These are phyloP conservation scores for Larix sibirica DNA, from an alignment of 83 land plant genomes.

Conservation along the genomic window DNA sequence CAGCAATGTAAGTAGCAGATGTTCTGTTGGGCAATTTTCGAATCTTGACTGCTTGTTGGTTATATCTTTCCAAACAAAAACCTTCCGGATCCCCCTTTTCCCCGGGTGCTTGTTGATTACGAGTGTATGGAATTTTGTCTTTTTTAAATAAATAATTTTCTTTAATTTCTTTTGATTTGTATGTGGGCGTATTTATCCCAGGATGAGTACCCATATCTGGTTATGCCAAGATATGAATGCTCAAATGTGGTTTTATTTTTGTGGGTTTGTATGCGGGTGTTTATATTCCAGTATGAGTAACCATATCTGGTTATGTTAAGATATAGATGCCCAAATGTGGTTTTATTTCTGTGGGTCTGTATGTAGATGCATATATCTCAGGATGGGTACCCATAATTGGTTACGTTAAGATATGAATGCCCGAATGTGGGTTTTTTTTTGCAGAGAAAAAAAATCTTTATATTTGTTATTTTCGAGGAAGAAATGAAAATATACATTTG, in stretches of 20 bases:
- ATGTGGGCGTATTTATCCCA: neutral
- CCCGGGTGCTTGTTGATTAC: neutral
- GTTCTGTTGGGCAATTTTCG: neutral
- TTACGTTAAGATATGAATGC: neutral
- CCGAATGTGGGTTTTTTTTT: neutral
- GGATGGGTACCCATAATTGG: neutral
- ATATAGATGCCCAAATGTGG: neutral
- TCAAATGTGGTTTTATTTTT: neutral
- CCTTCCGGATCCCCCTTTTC: too few relatives aligned
- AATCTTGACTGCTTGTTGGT: neutral
- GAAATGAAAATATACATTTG: too few relatives aligned
- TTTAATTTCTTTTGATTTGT: neutral
- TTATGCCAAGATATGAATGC: neutral
- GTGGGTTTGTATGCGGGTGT: neutral
- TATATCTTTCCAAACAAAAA: neutral
- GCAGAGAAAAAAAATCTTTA: too few relatives aligned
- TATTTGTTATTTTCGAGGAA: too few relatives aligned
- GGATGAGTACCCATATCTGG: neutral
- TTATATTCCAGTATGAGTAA: too few relatives aligned
- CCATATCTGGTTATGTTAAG: neutral
- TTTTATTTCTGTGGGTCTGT: neutral
- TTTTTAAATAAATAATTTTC: neutral
- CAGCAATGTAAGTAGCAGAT: too few relatives aligned
- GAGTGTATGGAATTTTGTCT: too few relatives aligned
- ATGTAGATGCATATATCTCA: neutral